Percentiles rank a stretch among this genome's conserved stretches.
phyloP scores from a whole-genome alignment of 495 filamentous ascomycete genomes.

The Aspergillus ostianus region DNA sequence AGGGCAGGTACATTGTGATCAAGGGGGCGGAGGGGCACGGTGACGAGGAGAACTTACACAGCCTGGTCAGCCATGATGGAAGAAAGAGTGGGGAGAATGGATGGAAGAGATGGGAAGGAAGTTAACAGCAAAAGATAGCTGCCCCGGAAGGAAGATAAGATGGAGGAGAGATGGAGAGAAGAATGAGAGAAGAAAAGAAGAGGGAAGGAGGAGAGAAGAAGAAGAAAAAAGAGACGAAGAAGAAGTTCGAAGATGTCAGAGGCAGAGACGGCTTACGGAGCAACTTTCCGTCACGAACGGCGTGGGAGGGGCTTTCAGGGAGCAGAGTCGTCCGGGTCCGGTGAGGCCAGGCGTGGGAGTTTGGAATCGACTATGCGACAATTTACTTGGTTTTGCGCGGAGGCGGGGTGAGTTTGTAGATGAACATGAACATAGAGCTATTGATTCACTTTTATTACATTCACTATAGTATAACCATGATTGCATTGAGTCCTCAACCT shows the following conservation, averaged over 20 bases:
- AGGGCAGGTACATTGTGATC: not conserved
- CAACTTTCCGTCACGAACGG: slow-evolving; percentile 44
- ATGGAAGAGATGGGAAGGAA: slow-evolving; percentile 13
- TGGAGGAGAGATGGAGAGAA: slow-evolving; percentile 19
- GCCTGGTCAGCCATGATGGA: slow-evolving; percentile 51
- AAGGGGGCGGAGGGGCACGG: slow-evolving; percentile 6
- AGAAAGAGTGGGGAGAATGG: slow-evolving; percentile 19
- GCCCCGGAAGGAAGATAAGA: slow-evolving; percentile 11
- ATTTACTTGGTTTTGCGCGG: slow-evolving; percentile 5
- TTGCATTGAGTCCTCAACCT: not conserved
- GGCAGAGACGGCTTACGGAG: slow-evolving; percentile 39
- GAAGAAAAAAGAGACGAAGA: slow-evolving; percentile 8
- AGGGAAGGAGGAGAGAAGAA: slow-evolving; percentile 23
- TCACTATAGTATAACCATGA: not conserved
- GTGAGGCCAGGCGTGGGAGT: slow-evolving; percentile 22
- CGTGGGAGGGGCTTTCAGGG: slow-evolving; percentile 18
- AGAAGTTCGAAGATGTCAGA: slow-evolving; percentile 20
- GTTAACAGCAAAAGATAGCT: slow-evolving; percentile 14
- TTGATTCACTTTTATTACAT: not conserved
- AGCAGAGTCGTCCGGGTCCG: slow-evolving; percentile 45
- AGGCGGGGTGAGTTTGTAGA: too few species aligned
- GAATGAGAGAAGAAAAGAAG: slow-evolving; percentile 9
- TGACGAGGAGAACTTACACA: slow-evolving; percentile 51
- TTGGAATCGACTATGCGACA: not conserved
- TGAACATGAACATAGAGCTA: too few species aligned